A percentile compares a stretch with the other conserved stretches of the same genome.
These are phyloP conservation scores for Ophiostoma perfectum DNA, from an alignment of 2,329 filamentous ascomycete species.

Conservation along the genomic window DNA sequence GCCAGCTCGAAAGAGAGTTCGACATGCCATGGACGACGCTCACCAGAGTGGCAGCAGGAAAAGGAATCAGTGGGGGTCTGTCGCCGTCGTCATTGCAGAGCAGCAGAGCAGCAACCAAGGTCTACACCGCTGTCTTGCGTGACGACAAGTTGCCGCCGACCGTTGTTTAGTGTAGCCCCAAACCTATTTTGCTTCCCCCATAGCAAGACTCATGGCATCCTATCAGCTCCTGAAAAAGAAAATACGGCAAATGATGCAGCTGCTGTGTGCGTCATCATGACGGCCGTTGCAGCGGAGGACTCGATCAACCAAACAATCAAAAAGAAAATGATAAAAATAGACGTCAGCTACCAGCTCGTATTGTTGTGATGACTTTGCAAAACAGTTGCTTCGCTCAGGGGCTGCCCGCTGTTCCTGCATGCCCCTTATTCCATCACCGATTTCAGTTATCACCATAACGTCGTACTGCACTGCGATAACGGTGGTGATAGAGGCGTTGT, in stretches of 20 bases:
- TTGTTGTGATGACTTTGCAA: slow-evolving; percentile 6
- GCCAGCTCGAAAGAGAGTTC: too few species aligned
- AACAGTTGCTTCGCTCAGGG: slow-evolving; percentile 14
- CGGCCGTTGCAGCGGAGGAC: not conserved
- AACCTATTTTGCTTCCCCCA: too few species aligned
- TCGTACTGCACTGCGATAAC: slow-evolving; percentile 1
- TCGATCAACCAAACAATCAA: not conserved
- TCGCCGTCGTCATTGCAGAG: too few species aligned
- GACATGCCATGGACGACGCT: too few species aligned
- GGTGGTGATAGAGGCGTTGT: not conserved
- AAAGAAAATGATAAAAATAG: not conserved
- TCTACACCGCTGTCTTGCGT: too few species aligned
- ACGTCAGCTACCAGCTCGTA: not conserved
- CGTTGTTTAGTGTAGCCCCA: too few species aligned
- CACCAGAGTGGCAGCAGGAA: too few species aligned
- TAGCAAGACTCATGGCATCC: not conserved
- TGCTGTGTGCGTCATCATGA: not conserved
- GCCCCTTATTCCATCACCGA: slow-evolving; percentile 4
- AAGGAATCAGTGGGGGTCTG: too few species aligned
- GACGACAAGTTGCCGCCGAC: too few species aligned
- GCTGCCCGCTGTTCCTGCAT: slow-evolving; percentile 11
- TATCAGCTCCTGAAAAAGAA: not conserved
- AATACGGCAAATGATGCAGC: not conserved
- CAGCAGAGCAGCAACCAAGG: too few species aligned
- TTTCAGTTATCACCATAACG: not conserved